These are phyloP conservation scores for Euphorbia tirucalli DNA, from an alignment of 345 rosid genomes.

Conservation along the genomic window DNA sequence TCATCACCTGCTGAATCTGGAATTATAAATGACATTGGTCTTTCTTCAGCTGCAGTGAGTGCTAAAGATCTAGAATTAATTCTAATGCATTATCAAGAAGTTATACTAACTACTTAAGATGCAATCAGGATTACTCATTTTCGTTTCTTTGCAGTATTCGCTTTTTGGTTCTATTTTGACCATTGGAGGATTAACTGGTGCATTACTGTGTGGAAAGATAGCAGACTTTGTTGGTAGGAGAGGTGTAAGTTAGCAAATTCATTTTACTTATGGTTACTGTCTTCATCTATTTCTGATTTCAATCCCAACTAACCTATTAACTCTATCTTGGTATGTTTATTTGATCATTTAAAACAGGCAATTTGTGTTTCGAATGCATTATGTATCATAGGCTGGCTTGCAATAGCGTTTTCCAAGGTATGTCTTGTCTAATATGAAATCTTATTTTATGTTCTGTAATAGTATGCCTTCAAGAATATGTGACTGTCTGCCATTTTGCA, in stretches of 20 bases:
- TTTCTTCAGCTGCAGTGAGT: constrained; percentile 34
- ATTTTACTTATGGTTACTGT: no score
- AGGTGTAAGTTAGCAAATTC: constrained; percentile 21
- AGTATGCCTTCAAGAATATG: no score
- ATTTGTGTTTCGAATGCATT: constrained; percentile 41
- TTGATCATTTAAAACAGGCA: constrained; percentile 12
- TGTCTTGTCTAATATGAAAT: no score
- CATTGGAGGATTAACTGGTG: constrained; percentile 33
- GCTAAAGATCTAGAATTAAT: no score
- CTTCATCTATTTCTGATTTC: neutral
- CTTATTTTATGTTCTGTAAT: no score
- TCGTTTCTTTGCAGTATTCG: constrained; percentile 29
- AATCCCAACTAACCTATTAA: no score
- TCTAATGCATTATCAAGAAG: no score
- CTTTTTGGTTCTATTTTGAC: constrained; percentile 37
- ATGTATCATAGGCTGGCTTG: constrained; percentile 48
- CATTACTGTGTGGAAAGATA: constrained; percentile 32
- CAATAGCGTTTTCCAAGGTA: constrained; percentile 48
- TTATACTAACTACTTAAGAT: no score
- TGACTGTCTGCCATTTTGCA: no score
- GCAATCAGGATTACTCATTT: no score
- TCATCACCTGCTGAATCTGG: constrained; percentile 42
- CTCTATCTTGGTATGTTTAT: no score
- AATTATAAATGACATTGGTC: constrained; percentile 38
- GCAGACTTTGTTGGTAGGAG: constrained; percentile 35